Evolutionary conservation across 2,329 filamentous ascomycete genomes (phyloP).

Genomic region (Xylariaceae sp.): DNA sequence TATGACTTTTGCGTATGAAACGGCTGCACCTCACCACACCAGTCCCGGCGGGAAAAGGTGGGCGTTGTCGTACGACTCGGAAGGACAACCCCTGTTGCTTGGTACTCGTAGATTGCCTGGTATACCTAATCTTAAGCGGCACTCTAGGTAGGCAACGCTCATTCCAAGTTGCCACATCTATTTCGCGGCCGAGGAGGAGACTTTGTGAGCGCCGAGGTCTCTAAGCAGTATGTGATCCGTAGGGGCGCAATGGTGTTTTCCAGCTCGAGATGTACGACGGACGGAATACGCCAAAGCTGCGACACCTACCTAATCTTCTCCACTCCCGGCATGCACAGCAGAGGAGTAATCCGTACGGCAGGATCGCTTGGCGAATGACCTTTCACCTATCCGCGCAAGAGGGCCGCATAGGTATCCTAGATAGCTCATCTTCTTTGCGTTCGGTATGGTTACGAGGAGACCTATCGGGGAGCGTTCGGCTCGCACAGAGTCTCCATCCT

Average conservation of each 20-base stretch:
- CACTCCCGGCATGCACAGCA: slow-evolving; percentile 2
- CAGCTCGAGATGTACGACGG: not conserved
- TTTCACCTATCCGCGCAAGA: not conserved
- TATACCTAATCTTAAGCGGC: not conserved
- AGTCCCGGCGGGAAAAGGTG: not conserved
- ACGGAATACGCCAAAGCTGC: not conserved
- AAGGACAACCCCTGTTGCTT: not conserved
- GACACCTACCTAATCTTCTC: not conserved
- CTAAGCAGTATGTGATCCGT: not conserved
- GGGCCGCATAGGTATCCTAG: slow-evolving; percentile 4
- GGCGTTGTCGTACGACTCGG: not conserved
- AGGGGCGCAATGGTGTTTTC: not conserved
- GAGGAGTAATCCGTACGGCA: not conserved
- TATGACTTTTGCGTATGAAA: not conserved
- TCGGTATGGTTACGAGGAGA: slow-evolving; percentile 6
- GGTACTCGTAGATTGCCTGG: not conserved
- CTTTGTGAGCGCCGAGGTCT: not conserved
- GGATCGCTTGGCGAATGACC: slow-evolving; percentile 6
- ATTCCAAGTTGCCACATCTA: not conserved
- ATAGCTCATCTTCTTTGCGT: not conserved
- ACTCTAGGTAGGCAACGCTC: not conserved
- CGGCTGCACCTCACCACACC: not conserved
- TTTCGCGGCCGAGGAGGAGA: not conserved
- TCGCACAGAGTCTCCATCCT: slow-evolving; percentile 1
- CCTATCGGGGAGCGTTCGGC: slow-evolving; percentile 12